These are phyloP conservation scores for Pichia norvegensis DNA, from an alignment of 1,139 yeast species.

Conservation along the genomic window DNA sequence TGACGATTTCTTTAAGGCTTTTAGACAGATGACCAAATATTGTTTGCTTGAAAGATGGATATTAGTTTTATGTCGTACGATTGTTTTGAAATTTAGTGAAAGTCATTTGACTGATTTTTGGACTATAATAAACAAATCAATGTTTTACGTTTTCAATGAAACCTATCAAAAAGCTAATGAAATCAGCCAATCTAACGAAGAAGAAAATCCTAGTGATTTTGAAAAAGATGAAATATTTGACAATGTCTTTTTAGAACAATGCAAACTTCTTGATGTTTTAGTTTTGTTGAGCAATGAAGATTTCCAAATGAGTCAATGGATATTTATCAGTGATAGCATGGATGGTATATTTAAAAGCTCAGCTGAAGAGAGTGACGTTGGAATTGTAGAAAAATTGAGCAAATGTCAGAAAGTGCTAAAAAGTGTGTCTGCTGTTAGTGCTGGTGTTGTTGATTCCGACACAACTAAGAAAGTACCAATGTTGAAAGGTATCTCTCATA, in stretches of 20 bases:
- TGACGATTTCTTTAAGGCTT: conserved; percentile 33
- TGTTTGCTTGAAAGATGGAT: conserved; percentile 39
- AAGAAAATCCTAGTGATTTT: conserved; percentile 4
- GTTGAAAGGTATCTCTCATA: conserved; percentile 36
- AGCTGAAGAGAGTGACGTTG: conserved; percentile 31
- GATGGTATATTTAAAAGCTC: conserved; percentile 43
- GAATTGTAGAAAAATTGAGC: conserved; percentile 45
- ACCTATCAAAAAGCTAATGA: conserved; percentile 46
- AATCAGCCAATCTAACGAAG: conserved; percentile 8
- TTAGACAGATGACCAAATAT: conserved; percentile 19
- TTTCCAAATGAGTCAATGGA: conserved; percentile 77
- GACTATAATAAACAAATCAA: conserved; percentile 51
- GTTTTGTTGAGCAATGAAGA: conserved; percentile 66
- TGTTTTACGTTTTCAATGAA: conserved; percentile 26
- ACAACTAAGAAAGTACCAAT: conserved; percentile 35
- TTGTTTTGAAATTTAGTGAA: conserved; percentile 54
- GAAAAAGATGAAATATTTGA: conserved; percentile 29
- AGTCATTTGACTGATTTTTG: conserved; percentile 63
- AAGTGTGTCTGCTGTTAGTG: background rate
- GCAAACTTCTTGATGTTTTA: conserved; percentile 71
- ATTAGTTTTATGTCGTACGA: conserved; percentile 52
- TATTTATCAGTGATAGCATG: conserved; percentile 66
- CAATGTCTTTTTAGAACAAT: conserved; percentile 39
- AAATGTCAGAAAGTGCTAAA: background rate
- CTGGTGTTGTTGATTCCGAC: background rate